Evolutionary conservation across 2,329 filamentous ascomycete species (phyloP), one percentile per base, ranked within the genome.

Genomic region (Beauveria scarabaeidicola): DNA sequence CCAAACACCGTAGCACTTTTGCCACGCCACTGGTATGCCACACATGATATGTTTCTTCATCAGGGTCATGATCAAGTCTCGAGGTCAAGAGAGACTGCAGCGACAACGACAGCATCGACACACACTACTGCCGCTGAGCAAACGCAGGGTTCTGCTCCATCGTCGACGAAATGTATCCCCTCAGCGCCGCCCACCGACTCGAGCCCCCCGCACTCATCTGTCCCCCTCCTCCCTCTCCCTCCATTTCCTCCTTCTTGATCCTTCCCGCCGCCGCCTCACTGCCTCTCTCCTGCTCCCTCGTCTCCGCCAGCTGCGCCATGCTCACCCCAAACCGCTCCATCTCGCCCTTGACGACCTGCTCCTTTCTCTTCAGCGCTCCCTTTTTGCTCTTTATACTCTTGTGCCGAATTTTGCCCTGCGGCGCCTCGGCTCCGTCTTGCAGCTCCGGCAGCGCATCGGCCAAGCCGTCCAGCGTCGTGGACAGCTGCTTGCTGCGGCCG

Each of bases 81-180:
- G 29, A 32, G 29, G 10, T 36, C 11, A 13, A 36, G 32, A 36
- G 32, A 15, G 29, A 1, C 11, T 36, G 11, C 32, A 36, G 15
- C 11, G 32, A 15, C 32, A 36, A 36, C 5, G 11, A 36, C 32
- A 4, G 11, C 13, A 36, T 32, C 11, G 11, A 9, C 32, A 36
- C 32, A 15, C 32, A 44, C 27, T 36, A 51, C 15, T 29, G n/a
- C 21, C 23, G 46, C 25, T n/a, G 47, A 10, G 62, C 61, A 66
- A 96, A 96, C 3, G 88, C 89, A 15, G 88, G 84, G 66, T 93
- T 93, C 73, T 90, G 88, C 75, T 96, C 90, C 86, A 96, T 90
- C 1, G 90, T 97, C 46, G 86, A 81, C 1, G 89, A 87, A 55
- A 97, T 95, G 69, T 93, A 95, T 10, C 80, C 85, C 66, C 92